Evolutionary conservation across 441 rosid species (phyloP).

Genomic region (Erysimum pusillum): DNA sequence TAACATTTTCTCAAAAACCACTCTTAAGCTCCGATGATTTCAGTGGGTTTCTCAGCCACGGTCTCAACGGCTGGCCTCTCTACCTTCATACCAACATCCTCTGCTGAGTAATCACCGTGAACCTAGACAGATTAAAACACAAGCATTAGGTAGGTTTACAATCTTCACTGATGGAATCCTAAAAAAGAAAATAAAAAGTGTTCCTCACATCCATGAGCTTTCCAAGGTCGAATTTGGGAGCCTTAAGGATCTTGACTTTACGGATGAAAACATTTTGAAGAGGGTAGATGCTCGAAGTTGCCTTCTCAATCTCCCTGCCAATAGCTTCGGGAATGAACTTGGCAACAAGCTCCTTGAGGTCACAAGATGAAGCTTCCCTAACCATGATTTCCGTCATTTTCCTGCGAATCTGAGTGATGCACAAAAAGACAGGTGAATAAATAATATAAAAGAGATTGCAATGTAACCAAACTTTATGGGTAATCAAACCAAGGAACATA

Average conservation of each 20-base stretch:
- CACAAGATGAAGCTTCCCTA: conserved; percentile 74
- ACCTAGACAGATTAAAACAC: conserved; percentile 53
- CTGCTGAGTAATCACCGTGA: conserved; percentile 75
- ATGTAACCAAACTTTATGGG: background rate
- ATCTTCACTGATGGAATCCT: background rate
- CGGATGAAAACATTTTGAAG: conserved; percentile 80
- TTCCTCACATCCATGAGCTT: conserved; percentile 76
- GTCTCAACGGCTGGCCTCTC: conserved; percentile 83
- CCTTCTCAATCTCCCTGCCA: conserved; percentile 84
- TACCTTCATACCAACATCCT: conserved; percentile 81
- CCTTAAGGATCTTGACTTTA: conserved; percentile 78
- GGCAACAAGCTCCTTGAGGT: conserved; percentile 71
- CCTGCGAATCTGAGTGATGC: conserved; percentile 62
- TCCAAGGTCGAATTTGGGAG: conserved; percentile 93
- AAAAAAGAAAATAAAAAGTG: background rate
- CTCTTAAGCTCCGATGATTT: conserved; percentile 61
- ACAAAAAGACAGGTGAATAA: background rate
- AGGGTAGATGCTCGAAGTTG: conserved; percentile 72
- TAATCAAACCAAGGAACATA: background rate
- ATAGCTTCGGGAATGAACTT: conserved; percentile 81
- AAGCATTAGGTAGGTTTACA: background rate
- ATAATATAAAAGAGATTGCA: background rate
- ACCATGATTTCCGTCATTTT: conserved; percentile 84
- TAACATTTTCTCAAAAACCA: conserved; percentile 16
- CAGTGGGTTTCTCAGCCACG: conserved; percentile 60